Percentiles rank a stretch among this genome's conserved stretches.
These are phyloP conservation scores for Onygena corvina DNA, from an alignment of 2,329 filamentous ascomycete species.

Conservation along the genomic window DNA sequence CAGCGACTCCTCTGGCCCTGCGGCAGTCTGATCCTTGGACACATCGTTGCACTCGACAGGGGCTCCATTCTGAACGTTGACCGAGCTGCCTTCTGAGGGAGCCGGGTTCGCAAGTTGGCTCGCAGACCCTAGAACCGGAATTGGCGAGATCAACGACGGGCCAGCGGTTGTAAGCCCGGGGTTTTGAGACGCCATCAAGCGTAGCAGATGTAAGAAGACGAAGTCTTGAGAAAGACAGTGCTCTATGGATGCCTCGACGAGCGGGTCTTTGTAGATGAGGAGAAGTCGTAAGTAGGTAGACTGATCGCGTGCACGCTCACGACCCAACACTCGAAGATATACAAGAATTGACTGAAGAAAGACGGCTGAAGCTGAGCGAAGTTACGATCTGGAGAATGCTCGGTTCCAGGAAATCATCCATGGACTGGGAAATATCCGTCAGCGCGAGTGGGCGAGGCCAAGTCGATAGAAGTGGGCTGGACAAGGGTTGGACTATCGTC, in stretches of 20 bases:
- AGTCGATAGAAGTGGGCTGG: constrained; percentile 3
- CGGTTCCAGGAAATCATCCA: background rate
- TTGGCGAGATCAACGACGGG: background rate
- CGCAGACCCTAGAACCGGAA: background rate
- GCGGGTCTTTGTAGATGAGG: too few species aligned
- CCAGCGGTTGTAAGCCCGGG: background rate
- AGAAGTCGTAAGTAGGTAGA: too few species aligned
- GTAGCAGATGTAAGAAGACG: background rate
- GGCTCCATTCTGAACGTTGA: background rate
- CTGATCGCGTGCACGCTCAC: too few species aligned
- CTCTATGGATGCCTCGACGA: too few species aligned
- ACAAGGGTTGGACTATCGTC: constrained; percentile 2
- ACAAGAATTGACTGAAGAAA: background rate
- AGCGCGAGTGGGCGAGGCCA: background rate
- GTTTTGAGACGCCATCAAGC: background rate
- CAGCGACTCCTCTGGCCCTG: background rate
- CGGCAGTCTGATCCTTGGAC: background rate
- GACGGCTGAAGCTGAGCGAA: background rate
- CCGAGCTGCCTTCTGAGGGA: background rate
- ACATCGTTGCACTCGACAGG: background rate
- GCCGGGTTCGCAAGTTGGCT: background rate
- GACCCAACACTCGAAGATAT: too few species aligned
- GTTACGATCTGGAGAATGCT: background rate
- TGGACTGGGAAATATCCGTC: background rate
- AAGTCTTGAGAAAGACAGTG: background rate